Base-by-base conservation (phyloP, 179 eudicot genomes). In the Vitellaria paradoxa region DNA sequence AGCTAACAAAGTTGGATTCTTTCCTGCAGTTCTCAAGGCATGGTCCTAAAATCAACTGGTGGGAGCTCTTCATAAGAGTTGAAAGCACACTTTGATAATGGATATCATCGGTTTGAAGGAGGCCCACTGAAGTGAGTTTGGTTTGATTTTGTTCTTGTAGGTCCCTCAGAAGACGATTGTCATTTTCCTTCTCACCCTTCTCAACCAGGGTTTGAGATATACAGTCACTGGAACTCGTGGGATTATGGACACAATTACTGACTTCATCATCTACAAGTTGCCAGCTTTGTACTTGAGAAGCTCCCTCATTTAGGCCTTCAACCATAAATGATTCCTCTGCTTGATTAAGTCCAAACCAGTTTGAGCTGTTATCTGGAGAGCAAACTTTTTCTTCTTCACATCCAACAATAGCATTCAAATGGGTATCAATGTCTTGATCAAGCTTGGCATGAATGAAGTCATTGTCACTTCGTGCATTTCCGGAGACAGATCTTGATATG, bases 161-260 rank as follows among this genome's bases (percentile, higher is more conserved):
- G n/a, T 81, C 87, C 6, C 9, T 74, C 13, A 72, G 76, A 21
- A 1, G 53, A 8, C 26, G 1, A 7, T 72, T 64, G 53, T 74
- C 73, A 23, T 55, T 70, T 20, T 66, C 74, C 9, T 70, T 76
- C 65, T 83, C 84, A 10, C 61, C 74, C 9, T 70, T 76, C 65
- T 83, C 84, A 10, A 46, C 70, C 61, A 69, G 15, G 46, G 78
- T 81, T 68, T 86, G 91, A 72, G 97, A 92, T 20, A 84, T 73
- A 24, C 88, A 87, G 26, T 91, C 93, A 75, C 90, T 89, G 1
- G 92, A 88, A 84, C 82, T 84, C 79, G 66, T 56, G 2, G 92
- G 86, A 78, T 81, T 83, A 46, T 76, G 81, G 20, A 76, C 81
- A 81, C 82, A 63, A 26, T 84, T 80, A 64, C 91, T 86, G 40